Evolutionary conservation across 1,284 basidiomycete genomes (phyloP).

Genomic region (Psilocybe mexicana): DNA sequence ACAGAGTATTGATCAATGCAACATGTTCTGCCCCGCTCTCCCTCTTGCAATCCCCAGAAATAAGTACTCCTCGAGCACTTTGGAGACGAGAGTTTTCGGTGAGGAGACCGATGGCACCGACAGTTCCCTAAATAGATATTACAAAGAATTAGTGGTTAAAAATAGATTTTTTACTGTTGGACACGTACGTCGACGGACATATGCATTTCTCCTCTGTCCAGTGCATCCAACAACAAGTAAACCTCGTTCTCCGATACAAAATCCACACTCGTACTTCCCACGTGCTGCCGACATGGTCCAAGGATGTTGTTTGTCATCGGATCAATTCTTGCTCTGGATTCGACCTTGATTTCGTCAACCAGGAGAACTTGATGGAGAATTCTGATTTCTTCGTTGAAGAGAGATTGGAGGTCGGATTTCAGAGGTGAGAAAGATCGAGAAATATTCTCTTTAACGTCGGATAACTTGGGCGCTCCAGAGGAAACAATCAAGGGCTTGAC

Average conservation of each 20-base stretch:
- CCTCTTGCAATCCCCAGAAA: slow-evolving; percentile 32
- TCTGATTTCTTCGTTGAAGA: neutral
- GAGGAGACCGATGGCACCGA: slow-evolving; percentile 27
- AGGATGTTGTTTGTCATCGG: slow-evolving; percentile 25
- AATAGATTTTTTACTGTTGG: neutral
- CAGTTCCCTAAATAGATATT: slow-evolving; percentile 23
- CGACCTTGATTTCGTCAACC: slow-evolving; percentile 28
- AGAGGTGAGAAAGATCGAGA: neutral
- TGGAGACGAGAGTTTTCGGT: slow-evolving; percentile 22
- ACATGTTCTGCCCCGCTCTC: slow-evolving; percentile 28
- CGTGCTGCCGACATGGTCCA: slow-evolving; percentile 32
- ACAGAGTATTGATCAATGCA: slow-evolving; percentile 22
- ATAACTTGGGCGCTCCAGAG: slow-evolving; percentile 10
- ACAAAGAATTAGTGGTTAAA: too few relatives aligned
- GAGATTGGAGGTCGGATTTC: neutral
- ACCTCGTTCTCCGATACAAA: slow-evolving; percentile 25
- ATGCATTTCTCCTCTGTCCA: slow-evolving; percentile 22
- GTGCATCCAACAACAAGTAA: slow-evolving; percentile 21
- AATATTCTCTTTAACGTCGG: slow-evolving; percentile 22
- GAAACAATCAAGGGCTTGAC: slow-evolving; percentile 19
- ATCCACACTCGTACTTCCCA: slow-evolving; percentile 16
- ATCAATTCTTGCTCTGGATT: slow-evolving; percentile 28
- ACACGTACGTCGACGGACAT: slow-evolving; percentile 30
- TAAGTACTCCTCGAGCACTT: slow-evolving; percentile 25
- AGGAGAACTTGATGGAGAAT: slow-evolving; percentile 24